Base-by-base conservation (phyloP, 1,284 basidiomycete species). In the Leccinum variabile region DNA sequence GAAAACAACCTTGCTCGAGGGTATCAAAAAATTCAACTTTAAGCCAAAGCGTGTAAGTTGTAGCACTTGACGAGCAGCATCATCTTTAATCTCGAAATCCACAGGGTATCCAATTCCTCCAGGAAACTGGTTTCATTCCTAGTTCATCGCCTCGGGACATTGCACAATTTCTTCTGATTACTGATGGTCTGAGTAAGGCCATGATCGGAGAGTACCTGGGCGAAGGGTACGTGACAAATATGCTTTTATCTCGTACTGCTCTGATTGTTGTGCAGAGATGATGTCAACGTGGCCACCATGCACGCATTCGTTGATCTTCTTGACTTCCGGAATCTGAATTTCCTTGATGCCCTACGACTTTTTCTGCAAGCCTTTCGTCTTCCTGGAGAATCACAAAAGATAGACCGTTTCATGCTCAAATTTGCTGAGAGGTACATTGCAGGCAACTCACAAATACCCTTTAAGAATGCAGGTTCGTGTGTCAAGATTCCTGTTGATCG, bases 191-290 rank as follows among this genome's bases (percentile, higher is more conserved):
- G 55, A 97, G 88, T 78, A 99, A 99, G 77, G 85, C 91, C 3
- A 92, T 95, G 85, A 96, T 99, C 67, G 97, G 97, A 62, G 97
- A 99, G 80, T 99, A 97, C 77, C 82, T 99, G 14, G 97, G 97
- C 50, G 96, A 98, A 82, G 94, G 89, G 95, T 95, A 66, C 70
- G 87, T 82, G 50, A 54, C 22, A 55, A 16, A 52, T 54, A 6
- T 18, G 16, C 35, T 39, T 14, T 35, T 35, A 39, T 54, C 46
- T 54, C 18, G 28, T 25, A 49, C 30, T 44, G 52, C 30, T 16
- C 65, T 62, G 49, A 71, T 59, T 30, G 57, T 61, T 65, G 28
- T 57, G 7, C 69, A 96, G 94, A 53, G 93, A 95, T 57, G 90
- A 92, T 59, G 83, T 86, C 67, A 94, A 97, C 71, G 85, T 97